These are phyloP conservation scores for Teunomyces barrocoloradensis DNA, from an alignment of 805 yeast genomes.

Conservation along the genomic window DNA sequence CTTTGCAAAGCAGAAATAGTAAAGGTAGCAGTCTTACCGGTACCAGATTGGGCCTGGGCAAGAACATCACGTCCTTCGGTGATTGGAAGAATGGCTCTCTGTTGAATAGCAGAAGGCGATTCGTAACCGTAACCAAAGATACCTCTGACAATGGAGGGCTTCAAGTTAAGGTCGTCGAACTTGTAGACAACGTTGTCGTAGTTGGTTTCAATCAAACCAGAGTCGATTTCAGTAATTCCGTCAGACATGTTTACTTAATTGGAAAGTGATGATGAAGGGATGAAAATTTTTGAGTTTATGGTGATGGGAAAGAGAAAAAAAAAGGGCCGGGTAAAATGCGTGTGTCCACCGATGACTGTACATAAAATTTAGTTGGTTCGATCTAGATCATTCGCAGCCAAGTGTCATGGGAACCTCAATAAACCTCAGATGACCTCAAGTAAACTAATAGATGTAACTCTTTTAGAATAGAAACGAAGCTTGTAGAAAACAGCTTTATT, in stretches of 20 bases:
- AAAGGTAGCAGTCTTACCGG: slow-evolving; percentile 99
- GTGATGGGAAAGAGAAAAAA: slow-evolving; percentile 5
- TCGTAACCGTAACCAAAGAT: slow-evolving; percentile 92
- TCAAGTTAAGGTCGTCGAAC: slow-evolving; percentile 73
- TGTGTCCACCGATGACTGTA: not conserved
- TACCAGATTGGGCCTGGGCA: slow-evolving; percentile 99
- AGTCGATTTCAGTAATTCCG: slow-evolving; percentile 77
- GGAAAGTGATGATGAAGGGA: slow-evolving; percentile 5
- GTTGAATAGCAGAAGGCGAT: slow-evolving; percentile 95
- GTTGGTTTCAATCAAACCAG: slow-evolving; percentile 87
- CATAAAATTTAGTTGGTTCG: not conserved
- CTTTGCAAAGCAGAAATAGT: slow-evolving; percentile 90
- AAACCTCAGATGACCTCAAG: too few species aligned
- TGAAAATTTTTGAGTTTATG: slow-evolving; percentile 14
- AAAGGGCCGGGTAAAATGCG: slow-evolving; percentile 10
- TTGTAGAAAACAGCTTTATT: not conserved
- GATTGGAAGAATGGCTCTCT: slow-evolving; percentile 94
- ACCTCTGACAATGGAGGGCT: slow-evolving; percentile 70
- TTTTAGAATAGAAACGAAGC: too few species aligned
- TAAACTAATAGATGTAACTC: too few species aligned
- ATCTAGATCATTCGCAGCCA: too few species aligned
- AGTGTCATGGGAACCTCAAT: too few species aligned
- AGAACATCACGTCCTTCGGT: slow-evolving; percentile 91
- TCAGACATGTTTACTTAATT: slow-evolving; percentile 46
- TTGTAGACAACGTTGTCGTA: slow-evolving; percentile 82